Evolutionary conservation across 352 stramenopile genomes (phyloP).

Genomic region (Pythium coloratum): DNA sequence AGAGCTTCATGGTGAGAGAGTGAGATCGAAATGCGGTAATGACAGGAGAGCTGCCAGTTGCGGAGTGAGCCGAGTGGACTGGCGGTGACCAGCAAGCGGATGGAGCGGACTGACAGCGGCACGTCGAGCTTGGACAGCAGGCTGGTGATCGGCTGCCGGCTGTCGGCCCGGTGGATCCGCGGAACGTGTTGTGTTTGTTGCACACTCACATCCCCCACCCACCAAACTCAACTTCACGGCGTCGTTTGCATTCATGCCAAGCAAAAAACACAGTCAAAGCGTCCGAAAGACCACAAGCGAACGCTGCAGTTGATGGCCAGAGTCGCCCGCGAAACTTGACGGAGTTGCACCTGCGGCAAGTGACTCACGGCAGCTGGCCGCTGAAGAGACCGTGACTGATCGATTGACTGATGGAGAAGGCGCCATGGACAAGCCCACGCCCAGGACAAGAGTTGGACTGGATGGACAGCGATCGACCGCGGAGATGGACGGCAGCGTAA

Average conservation of each 20-base stretch:
- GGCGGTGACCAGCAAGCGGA: neutral
- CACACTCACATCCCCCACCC: neutral
- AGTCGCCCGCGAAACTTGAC: neutral
- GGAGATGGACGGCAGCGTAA: neutral
- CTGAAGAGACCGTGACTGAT: neutral
- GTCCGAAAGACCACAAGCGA: neutral
- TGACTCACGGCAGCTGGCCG: neutral
- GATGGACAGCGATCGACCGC: neutral
- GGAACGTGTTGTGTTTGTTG: neutral
- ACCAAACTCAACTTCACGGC: neutral
- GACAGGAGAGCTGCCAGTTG: slow-evolving; percentile 18
- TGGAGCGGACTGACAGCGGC: neutral
- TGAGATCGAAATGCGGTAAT: slow-evolving; percentile 8
- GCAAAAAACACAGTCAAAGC: neutral
- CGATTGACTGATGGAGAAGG: slow-evolving; percentile 4
- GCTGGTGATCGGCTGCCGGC: neutral
- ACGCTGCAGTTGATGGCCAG: neutral
- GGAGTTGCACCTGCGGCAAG: neutral
- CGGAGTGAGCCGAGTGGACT: slow-evolving; percentile 1
- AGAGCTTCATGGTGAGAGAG: slow-evolving; percentile 31
- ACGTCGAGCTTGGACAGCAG: neutral
- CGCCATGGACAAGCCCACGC: neutral
- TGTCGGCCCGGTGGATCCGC: slow-evolving; percentile 4
- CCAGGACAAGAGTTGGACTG: slow-evolving; percentile 2
- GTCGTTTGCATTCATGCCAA: neutral